Base-by-base conservation (phyloP, 1,284 basidiomycete species). In the Entoloma clypeatum region DNA sequence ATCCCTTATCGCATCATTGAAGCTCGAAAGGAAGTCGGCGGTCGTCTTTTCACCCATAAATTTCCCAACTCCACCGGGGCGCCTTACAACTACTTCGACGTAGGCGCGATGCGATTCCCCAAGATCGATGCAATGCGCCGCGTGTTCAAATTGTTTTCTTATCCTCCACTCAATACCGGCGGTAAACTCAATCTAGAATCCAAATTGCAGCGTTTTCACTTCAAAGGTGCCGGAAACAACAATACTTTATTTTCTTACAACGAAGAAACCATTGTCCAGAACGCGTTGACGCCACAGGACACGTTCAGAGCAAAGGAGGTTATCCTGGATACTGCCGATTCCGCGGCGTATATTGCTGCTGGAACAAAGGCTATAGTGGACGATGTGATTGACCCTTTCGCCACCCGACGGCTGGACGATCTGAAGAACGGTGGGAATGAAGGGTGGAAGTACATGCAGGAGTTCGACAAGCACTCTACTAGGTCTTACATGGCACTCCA, bases 21-120 rank as follows among this genome's bases (percentile, higher is more conserved):
- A 28, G 50, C 46, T 5, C 28, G 31, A 5, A 32, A 38, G 17
- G 37, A 39, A 19, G 21, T 47, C 28, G 53, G 53, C 13, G 53
- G 53, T 5, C 43, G 53, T 10, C 38, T 56, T 27, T 52, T 37
- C 30, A 55, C 53, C 10, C 39, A 58, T 22, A 26, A 50, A 14
- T 58, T 58, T 36, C 24, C 39, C 5, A 38, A 46, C n/a, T n/a
- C 27, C n/a, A 28, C 27, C 8, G 27, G 4, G 8, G 27, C 27
- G 16, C 19, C 29, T 5, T 21, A 39, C 16, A 18, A 35, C 6
- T 14, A 35, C 16, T 19, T n/a, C 6, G 59, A 63, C 31, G 51
- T 60, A 11, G 61, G 61, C 2, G 61, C 60, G 6, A 61, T 62
- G 60, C 52, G 61, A 9, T 63, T 53, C 37, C 59, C 61, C 0